Percentiles rank a stretch among this genome's conserved stretches.
Conservation (phyloP, 176 grass and related monocot genomes). For the Triticum monococcum region DNA sequence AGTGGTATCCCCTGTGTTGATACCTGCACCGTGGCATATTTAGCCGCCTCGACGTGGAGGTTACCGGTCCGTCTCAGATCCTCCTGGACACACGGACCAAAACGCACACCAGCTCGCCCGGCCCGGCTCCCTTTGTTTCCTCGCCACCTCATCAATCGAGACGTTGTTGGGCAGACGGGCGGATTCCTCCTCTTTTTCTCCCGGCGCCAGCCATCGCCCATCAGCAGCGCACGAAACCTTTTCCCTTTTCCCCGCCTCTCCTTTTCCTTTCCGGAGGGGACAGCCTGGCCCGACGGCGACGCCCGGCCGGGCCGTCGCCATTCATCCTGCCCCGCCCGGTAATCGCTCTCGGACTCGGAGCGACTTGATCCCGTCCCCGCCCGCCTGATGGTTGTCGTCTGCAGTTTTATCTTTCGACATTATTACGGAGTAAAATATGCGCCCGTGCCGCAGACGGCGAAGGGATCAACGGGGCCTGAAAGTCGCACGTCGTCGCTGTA, state of each 20-base stretch:
- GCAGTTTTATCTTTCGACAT: neutral
- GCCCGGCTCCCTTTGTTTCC: neutral
- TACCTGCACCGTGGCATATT: too few relatives aligned
- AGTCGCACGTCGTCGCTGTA: neutral
- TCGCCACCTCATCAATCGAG: neutral
- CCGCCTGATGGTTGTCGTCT: conserved; percentile 24
- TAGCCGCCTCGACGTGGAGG: too few relatives aligned
- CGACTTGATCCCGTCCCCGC: neutral
- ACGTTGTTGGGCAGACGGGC: neutral
- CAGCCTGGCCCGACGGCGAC: conserved; percentile 67
- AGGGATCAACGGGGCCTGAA: conserved; percentile 1
- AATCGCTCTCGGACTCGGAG: neutral
- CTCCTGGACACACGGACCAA: neutral
- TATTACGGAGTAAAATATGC: neutral
- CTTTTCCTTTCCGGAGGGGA: conserved; percentile 35
- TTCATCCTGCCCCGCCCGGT: conserved; percentile 36
- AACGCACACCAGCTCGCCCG: neutral
- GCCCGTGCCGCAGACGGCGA: conserved; percentile 7
- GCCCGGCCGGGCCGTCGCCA: conserved; percentile 39
- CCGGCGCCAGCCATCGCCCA: conserved; percentile 27
- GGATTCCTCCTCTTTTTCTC: conserved; percentile 29
- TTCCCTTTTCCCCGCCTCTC: neutral
- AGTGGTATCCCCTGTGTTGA: too few relatives aligned
- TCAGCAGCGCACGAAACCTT: conserved; percentile 9
- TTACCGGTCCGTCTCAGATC: too few relatives aligned